Base-by-base conservation (phyloP, 2,329 filamentous ascomycete genomes). In the Chrysoporthe puriensis region DNA sequence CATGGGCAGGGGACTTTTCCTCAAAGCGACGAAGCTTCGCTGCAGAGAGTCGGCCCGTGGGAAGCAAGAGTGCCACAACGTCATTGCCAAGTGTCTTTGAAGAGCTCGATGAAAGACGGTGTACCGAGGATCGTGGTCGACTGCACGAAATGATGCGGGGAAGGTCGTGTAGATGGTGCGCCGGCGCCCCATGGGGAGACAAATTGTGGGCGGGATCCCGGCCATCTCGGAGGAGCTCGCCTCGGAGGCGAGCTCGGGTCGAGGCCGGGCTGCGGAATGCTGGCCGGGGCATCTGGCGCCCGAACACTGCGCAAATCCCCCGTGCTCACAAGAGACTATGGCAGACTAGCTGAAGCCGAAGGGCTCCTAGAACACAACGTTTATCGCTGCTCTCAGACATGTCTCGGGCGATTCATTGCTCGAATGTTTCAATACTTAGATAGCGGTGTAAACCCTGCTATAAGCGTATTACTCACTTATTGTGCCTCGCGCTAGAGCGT, bases 21-120 rank as follows among this genome's bases (percentile, higher is more conserved):
- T 60, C 26, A 9, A 60, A 46, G 16, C 36, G 14, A 18, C 16
- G 14, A 57, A 57, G 54, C 34, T 8, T 26, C 32, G 16, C 54
- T 57, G 54, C 34, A 57, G 3, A 16, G 36, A 57, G 32, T 57
- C 54, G 54, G 16, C 40, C 58, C 21, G 58, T 11, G 8, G 14
- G 7, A 32, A 13, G 18, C 46, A 60, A 11, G n/a, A 43, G 42
- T 14, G 42, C 21, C 42, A 60, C 58, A 32, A 26, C 58, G 58
- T 60, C 58, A 60, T 52, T 52, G 48, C 48, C 48, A 52, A 52
- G 21, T 52, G 9, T 11, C 48, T 52, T 52, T 32, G n/a, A 26
- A 14, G 48, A 52, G 13, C 48, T 50, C 26, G 11, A 2, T 52
- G 21, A n/a, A 26, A 21, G 5, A 52, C n/a, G 18, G 2, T 50